Base-by-base conservation (phyloP, 768 basidiomycete genomes). In the Hemileccinum impolitum region DNA sequence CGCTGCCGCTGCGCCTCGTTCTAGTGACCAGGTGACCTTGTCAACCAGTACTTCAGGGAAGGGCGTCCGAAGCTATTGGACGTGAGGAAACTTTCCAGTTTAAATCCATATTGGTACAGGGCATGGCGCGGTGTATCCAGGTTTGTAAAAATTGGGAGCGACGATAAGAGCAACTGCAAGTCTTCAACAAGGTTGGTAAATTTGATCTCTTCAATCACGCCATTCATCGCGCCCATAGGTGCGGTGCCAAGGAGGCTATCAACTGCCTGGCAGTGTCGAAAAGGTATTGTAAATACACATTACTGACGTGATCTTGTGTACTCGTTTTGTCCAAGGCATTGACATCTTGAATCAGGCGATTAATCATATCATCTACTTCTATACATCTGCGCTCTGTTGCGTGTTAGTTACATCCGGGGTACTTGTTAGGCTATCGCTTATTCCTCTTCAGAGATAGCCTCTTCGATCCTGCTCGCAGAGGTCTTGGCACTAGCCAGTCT, bases 71-170 rank as follows among this genome's bases (percentile, higher is more conserved):
- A 30, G 8, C 11, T 30, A 8, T 30, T 9, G 28, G 11, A 8
- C 21, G 71, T 54, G 28, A 30, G 28, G 70, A 75, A 52, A 72
- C 61, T 26, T 55, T 54, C 42, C 56, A 57, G 34, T 67, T 72
- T 49, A 54, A 61, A 44, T 23, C n/a, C 66, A 67, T 34, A 43
- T 52, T 13, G 72, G 73, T 28, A 64, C 68, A 15, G 74, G 77
- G 1, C 77, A 75, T 76, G 28, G 78, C 73, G 7, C 54, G 75
- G 18, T 75, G 73, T 50, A 56, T 78, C 21, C 50, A 70, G n/a
- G n/a, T n/a, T n/a, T n/a, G n/a, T n/a, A n/a, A n/a, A 19, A 76
- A 75, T 43, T 74, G 70, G 79, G 66, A 76, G 70, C 2, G 73
- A 70, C 52, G 72, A 74, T 25, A 77, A 79, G 63, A 76, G 74